Percentiles rank a stretch among this genome's conserved stretches.
Conservation (phyloP, 2,329 filamentous ascomycete genomes). For the Stachybotrys chlorohalonatus region DNA sequence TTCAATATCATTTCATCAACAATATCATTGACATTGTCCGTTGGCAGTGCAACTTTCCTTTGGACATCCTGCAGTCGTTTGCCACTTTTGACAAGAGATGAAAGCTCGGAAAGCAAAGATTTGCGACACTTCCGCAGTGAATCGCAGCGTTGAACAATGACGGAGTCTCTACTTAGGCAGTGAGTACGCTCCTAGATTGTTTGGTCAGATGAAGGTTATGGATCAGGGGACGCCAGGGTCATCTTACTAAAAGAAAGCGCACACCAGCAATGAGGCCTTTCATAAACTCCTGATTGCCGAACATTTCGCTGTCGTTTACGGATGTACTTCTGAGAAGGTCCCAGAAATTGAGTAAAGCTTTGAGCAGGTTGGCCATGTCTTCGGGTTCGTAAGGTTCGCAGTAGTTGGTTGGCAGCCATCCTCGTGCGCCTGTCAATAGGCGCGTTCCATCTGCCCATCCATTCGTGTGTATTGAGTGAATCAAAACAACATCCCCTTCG, state of each 20-base stretch:
- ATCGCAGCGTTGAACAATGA: slow-evolving; percentile 66
- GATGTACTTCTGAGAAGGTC: slow-evolving; percentile 74
- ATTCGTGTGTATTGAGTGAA: slow-evolving; percentile 96
- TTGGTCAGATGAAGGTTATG: not conserved
- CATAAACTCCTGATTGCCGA: slow-evolving; percentile 89
- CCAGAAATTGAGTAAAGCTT: slow-evolving; percentile 86
- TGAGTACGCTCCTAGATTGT: slow-evolving; percentile 67
- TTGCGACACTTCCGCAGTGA: slow-evolving; percentile 74
- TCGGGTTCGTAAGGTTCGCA: slow-evolving; percentile 91
- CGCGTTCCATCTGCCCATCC: slow-evolving; percentile 97
- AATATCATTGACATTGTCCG: slow-evolving; percentile 52
- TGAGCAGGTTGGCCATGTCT: slow-evolving; percentile 75
- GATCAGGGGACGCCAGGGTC: not conserved
- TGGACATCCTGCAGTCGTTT: slow-evolving; percentile 76
- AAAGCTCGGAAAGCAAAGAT: slow-evolving; percentile 79
- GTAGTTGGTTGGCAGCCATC: slow-evolving; percentile 97
- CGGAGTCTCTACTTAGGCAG: slow-evolving; percentile 76
- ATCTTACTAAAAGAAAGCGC: slow-evolving; percentile 73
- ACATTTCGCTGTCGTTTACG: slow-evolving; percentile 66
- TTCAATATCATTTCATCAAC: slow-evolving; percentile 91
- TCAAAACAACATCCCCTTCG: slow-evolving; percentile 83
- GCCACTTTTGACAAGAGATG: slow-evolving; percentile 77
- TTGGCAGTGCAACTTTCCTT: slow-evolving; percentile 32
- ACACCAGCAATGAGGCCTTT: slow-evolving; percentile 90
- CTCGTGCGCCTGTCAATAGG: slow-evolving; percentile 73